Evolutionary conservation across 768 basidiomycete species (phyloP).

Genomic region (Polyporus arcularius): DNA sequence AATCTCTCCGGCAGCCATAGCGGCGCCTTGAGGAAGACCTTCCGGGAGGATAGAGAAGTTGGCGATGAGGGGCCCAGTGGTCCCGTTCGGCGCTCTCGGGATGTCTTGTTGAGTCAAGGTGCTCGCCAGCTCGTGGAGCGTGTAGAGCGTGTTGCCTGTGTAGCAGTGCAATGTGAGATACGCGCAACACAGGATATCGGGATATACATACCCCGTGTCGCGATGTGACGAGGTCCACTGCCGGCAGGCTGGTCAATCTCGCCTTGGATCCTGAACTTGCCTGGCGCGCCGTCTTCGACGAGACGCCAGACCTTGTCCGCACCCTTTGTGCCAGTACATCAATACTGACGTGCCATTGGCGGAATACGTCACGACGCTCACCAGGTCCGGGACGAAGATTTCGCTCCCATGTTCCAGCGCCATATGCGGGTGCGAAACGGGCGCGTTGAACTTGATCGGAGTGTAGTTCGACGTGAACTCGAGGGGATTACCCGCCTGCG

Average conservation of each 20-base stretch:
- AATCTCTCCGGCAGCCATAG: conserved; percentile 61
- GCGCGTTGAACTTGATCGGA: conserved; percentile 56
- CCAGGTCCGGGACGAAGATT: conserved; percentile 66
- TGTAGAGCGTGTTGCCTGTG: conserved; percentile 51
- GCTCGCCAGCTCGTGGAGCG: conserved; percentile 56
- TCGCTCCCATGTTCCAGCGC: conserved; percentile 55
- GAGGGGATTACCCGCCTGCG: conserved; percentile 36
- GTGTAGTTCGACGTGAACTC: conserved; percentile 37
- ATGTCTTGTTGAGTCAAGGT: conserved; percentile 61
- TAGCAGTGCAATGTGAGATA: not conserved
- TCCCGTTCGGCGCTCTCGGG: conserved; percentile 50
- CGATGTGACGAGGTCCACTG: conserved; percentile 62
- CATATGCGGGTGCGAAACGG: conserved; percentile 68
- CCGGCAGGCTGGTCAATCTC: conserved; percentile 59
- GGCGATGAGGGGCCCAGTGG: conserved; percentile 49
- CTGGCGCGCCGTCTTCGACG: conserved; percentile 41
- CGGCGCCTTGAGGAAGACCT: conserved; percentile 38
- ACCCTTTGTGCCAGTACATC: conserved; percentile 42
- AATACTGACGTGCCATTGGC: not conserved
- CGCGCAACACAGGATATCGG: not conserved
- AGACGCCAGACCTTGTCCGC: conserved; percentile 72
- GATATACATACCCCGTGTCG: conserved; percentile 33
- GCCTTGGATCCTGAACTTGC: conserved; percentile 57
- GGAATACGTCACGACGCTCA: conserved; percentile 29
- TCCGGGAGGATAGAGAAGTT: conserved; percentile 50